Percentiles rank a stretch among this genome's conserved stretches.
Conservation (phyloP, 2,329 filamentous ascomycete genomes). For the Alternaria hordeiaustralica region DNA sequence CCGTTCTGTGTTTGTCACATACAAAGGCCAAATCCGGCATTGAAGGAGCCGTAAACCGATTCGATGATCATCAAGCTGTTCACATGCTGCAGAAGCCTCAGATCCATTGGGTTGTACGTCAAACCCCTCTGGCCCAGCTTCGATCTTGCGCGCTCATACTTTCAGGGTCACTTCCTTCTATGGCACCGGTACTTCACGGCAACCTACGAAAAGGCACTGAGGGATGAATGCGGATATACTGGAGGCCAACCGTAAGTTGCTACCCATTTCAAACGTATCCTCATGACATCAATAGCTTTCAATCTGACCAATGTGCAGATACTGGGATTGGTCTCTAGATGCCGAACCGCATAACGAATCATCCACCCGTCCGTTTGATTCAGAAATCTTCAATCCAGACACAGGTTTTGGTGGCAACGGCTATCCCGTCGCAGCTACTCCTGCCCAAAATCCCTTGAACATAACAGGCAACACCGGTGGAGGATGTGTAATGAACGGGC, state of each 20-base stretch:
- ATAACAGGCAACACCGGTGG: conserved; percentile 40
- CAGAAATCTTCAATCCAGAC: conserved; percentile 25
- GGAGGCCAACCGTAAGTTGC: conserved; percentile 21
- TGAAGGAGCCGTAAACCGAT: conserved; percentile 23
- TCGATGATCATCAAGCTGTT: conserved; percentile 32
- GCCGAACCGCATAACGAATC: conserved; percentile 18
- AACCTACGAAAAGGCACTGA: conserved; percentile 30
- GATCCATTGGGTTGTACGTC: conserved; percentile 31
- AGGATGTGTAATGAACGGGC: conserved; percentile 42
- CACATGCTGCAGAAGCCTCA: conserved; percentile 27
- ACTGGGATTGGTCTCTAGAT: conserved; percentile 43
- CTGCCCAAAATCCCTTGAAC: conserved; percentile 31
- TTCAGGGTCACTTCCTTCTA: conserved; percentile 24
- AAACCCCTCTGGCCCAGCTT: neutral
- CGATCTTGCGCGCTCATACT: neutral
- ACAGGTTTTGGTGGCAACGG: conserved; percentile 47
- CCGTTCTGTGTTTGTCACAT: conserved; percentile 30
- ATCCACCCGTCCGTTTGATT: conserved; percentile 18
- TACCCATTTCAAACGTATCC: neutral
- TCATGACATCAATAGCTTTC: neutral
- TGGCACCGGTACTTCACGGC: conserved; percentile 32
- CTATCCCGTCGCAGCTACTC: conserved; percentile 30
- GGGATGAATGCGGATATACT: conserved; percentile 28
- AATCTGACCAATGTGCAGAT: conserved; percentile 22
- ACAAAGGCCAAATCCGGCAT: conserved; percentile 25